Evolutionary conservation across 305 asterid genomes (phyloP), one percentile per base, ranked within the genome.

Genomic region (Fraxinus baroniana): DNA sequence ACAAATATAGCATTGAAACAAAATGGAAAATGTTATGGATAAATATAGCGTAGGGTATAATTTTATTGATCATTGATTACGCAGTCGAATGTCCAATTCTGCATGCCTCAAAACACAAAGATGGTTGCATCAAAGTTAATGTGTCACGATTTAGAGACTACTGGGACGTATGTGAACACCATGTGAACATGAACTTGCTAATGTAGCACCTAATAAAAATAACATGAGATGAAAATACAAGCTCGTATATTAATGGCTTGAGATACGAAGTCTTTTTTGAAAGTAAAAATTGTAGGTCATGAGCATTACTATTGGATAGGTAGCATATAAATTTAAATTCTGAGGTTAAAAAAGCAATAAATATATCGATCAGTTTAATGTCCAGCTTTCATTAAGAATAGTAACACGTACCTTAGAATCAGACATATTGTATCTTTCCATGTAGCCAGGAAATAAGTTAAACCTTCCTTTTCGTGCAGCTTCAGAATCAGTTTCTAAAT

Each of bases 381-480:
- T 30, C 22, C 13, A 49, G 71, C 8, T 20, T 9, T 55, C 72
- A 62, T 22, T 64, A 64, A 64, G 72, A 64, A 64, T 6, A 76
- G 76, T 17, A 60, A 83, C 52, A 76, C 73, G 52, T 88, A 94
- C 99, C 92, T 91, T 91, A 74, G 97, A 79, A 41, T 88, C 78
- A 18, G 98, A 95, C 82, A 84, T 90, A 35, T 89, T 91, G 94
- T 93, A 95, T 93, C 99, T 90, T 81, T 93, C 97, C 98, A 95
- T 95, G 91, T 93, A 95, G 64, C 98, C 94, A 0, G 97, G 97
- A 80, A 93, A 95, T 79, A 94, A 89, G 85, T 92, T 88, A 4
- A 95, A 73, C 87, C 99, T 91, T 82, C 99, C 99, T 30, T 24
- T 88, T 82, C 82, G 90, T 4, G 99, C 93, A 85, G 93, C 98